phyloP scores from a whole-genome alignment of 2,329 filamentous ascomycete genomes.

The Taxawa tesnikishii region DNA sequence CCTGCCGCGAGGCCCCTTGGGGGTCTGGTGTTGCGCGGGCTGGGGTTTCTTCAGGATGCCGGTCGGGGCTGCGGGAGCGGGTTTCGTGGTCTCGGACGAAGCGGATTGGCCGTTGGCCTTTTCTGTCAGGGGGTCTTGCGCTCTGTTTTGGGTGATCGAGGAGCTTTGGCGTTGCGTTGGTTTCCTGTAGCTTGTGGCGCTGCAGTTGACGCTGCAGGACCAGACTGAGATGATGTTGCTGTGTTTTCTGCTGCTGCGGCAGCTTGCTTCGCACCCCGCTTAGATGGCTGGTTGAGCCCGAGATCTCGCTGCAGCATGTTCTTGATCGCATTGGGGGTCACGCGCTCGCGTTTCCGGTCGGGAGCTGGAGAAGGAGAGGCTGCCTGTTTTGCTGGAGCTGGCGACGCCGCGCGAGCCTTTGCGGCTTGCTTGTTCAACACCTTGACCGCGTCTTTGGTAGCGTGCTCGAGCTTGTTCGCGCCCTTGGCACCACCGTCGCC shows the following conservation, averaged over 20 bases:
- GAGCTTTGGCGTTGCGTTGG: neutral
- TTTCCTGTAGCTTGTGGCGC: constrained; percentile 1
- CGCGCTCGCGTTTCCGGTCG: constrained; percentile 41
- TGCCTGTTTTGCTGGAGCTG: constrained; percentile 20
- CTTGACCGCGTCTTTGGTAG: constrained; percentile 25
- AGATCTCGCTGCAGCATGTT: constrained; percentile 51
- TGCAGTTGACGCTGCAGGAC: constrained; percentile 1
- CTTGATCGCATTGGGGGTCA: constrained; percentile 31
- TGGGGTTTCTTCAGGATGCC: constrained; percentile 26
- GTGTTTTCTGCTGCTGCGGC: constrained; percentile 8
- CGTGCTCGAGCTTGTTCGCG: neutral
- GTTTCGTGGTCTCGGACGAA: constrained; percentile 3
- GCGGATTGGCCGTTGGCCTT: constrained; percentile 4
- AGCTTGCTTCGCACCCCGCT: constrained; percentile 18
- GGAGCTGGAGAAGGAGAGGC: constrained; percentile 21
- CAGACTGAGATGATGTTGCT: constrained; percentile 2
- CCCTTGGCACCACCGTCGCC: constrained; percentile 2
- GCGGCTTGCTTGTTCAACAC: constrained; percentile 32
- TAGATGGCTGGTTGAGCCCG: constrained; percentile 35
- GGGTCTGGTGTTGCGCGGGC: constrained; percentile 11
- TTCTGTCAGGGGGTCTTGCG: constrained; percentile 6
- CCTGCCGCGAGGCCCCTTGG: constrained; percentile 3
- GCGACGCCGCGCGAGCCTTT: constrained; percentile 24
- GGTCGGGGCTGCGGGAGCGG: constrained; percentile 13
- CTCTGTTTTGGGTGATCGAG: constrained; percentile 1